Base-by-base conservation (phyloP, 495 filamentous ascomycete species). In the Patellaria atrata region DNA sequence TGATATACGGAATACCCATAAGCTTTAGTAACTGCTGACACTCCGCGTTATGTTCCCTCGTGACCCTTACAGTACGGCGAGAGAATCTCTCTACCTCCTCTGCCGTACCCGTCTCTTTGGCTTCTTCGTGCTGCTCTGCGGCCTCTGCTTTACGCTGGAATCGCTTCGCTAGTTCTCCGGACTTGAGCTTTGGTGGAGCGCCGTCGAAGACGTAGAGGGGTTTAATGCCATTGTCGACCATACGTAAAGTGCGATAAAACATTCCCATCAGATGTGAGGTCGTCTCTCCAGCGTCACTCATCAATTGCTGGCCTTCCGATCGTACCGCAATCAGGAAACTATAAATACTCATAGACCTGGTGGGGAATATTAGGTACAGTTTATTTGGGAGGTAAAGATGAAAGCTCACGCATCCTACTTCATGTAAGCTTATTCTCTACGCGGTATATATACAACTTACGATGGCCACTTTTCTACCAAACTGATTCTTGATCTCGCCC, bases 81-180 rank as follows among this genome's bases (percentile, higher is more conserved):
- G 82, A 85, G 63, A 96, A 97, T 64, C 94, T 96, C 60, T 97
- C 89, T 3, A 97, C 70, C 27, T 97, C 89, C 54, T 97, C 89
- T 4, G 85, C 82, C 0, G 87, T 96, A 40, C 89, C 89, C 0
- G 83, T 94, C 55, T 97, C 89, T 54, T 94, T 96, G 16, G 91
- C 91, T 48, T 94, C 89, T 44, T 91, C 84, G 26, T 86, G 74
- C 5, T 78, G 75, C 44, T 92, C 86, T 13, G 69, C 75, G 2
- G 89, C 89, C 55, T 92, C 83, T 4, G 77, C 65, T 54, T 94
- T 96, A 29, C 89, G 75, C 42, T 86, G 82, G 48, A 82, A 82
- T 35, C 89, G 84, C 59, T 91, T 91, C 15, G 89, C 89, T 10
- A 97, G 61, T 51, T 96, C 89, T 27, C 89, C 89, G 2, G 82